Percentiles rank a stretch among this genome's conserved stretches.
Conservation (phyloP, 306 rosid genomes). For the Corylus heterophylla region DNA sequence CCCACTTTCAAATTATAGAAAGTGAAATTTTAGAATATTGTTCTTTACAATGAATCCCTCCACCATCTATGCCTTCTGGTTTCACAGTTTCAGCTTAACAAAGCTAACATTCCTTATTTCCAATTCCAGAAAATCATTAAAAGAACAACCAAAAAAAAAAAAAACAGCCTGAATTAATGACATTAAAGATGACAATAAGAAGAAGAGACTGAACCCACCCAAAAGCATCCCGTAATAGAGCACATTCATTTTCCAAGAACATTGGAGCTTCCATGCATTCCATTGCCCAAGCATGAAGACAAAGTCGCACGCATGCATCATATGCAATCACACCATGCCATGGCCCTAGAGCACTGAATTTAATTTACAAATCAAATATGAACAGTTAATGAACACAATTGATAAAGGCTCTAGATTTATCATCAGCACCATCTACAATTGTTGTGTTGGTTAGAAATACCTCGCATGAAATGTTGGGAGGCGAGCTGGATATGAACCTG, state of each 20-base stretch:
- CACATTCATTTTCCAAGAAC: conserved; percentile 94
- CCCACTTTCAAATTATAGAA: too few species aligned
- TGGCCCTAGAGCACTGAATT: conserved; percentile 87
- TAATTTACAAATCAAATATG: conserved; percentile 29
- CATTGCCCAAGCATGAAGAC: conserved; percentile 99
- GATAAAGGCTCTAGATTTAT: conserved; percentile 4
- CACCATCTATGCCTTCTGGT: background rate
- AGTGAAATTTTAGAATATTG: too few species aligned
- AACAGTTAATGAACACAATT: conserved; percentile 16
- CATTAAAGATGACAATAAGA: conserved; percentile 13
- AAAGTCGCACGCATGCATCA: conserved; percentile 94
- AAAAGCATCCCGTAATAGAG: conserved; percentile 82
- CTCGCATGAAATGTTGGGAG: conserved; percentile 94
- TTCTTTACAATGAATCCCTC: background rate
- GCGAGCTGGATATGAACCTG: conserved; percentile 62
- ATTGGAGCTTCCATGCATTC: conserved; percentile 97
- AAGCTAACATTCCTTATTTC: conserved; percentile 4
- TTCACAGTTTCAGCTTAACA: background rate
- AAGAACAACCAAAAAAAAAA: background rate
- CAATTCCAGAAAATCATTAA: background rate
- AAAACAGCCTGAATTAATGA: background rate
- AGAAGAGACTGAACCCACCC: conserved; percentile 54
- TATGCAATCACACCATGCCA: conserved; percentile 93
- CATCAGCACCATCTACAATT: conserved; percentile 20
- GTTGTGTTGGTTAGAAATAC: conserved; percentile 37